Conservation (phyloP, 768 basidiomycete species). For the Lactarius indigo region DNA sequence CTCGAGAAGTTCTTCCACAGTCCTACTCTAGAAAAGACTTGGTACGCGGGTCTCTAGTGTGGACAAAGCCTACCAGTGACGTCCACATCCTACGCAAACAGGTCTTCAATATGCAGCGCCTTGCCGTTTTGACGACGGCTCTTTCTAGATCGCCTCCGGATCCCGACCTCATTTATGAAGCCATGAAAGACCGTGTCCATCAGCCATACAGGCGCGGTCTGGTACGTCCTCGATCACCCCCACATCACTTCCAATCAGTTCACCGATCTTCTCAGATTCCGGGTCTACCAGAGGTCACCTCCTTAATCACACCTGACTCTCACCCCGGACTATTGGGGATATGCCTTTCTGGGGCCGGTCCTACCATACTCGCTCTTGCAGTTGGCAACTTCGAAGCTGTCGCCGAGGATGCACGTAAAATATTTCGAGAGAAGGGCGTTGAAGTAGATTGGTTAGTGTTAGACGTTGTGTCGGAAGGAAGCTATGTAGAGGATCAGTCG, state of each 20-base stretch:
- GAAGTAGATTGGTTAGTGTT: slow-evolving; percentile 91
- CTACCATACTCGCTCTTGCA: slow-evolving; percentile 94
- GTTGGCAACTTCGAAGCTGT: slow-evolving; percentile 81
- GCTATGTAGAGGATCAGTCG: slow-evolving; percentile 27
- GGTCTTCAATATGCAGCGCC: slow-evolving; percentile 97
- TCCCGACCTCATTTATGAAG: slow-evolving; percentile 95
- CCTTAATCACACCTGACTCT: slow-evolving; percentile 77
- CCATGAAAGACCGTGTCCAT: slow-evolving; percentile 98
- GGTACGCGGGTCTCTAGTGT: slow-evolving; percentile 40
- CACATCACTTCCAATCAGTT: not conserved
- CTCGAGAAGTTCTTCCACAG: slow-evolving; percentile 82
- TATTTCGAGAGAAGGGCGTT: slow-evolving; percentile 69
- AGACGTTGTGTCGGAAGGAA: slow-evolving; percentile 52
- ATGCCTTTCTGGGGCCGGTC: slow-evolving; percentile 96
- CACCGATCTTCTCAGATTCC: slow-evolving; percentile 63
- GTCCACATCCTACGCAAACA: slow-evolving; percentile 33
- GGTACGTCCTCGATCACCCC: slow-evolving; percentile 43
- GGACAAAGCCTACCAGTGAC: not conserved
- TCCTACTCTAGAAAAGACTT: slow-evolving; percentile 87
- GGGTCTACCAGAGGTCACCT: slow-evolving; percentile 90
- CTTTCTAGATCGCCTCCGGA: slow-evolving; percentile 89
- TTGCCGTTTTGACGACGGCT: slow-evolving; percentile 95
- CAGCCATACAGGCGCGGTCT: slow-evolving; percentile 91
- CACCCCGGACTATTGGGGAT: slow-evolving; percentile 97
- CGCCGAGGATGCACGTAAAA: slow-evolving; percentile 70